Percentiles rank a stretch among this genome's conserved stretches.
Evolutionary conservation across 106 monocot species (phyloP).

Genomic region (Xerophyta viscosa): DNA sequence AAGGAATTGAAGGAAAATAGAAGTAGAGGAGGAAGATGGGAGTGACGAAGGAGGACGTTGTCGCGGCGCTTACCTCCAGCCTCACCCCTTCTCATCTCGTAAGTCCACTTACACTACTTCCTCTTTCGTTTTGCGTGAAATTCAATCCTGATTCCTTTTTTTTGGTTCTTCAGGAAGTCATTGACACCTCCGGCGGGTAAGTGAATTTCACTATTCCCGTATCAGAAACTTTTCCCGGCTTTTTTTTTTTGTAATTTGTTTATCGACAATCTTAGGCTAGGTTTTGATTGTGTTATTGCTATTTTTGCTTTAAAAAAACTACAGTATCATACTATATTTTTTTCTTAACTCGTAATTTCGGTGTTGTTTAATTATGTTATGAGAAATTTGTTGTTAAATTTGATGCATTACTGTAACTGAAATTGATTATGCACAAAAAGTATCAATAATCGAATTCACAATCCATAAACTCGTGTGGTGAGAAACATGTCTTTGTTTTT

Average conservation of each 20-base stretch:
- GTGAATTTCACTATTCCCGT: not conserved
- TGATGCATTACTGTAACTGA: too few relatives aligned
- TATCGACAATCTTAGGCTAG: too few relatives aligned
- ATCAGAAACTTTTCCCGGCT: not conserved
- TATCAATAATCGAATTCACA: too few relatives aligned
- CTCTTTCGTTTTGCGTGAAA: conserved; percentile 7
- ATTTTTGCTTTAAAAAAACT: too few relatives aligned
- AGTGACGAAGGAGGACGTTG: conserved; percentile 73
- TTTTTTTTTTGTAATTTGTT: conserved; percentile 2
- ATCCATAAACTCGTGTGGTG: too few relatives aligned
- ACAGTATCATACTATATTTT: too few relatives aligned
- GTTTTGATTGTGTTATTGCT: too few relatives aligned
- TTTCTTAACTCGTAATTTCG: too few relatives aligned
- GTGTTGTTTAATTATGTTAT: too few relatives aligned
- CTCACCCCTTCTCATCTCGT: conserved; percentile 78
- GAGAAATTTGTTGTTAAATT: too few relatives aligned
- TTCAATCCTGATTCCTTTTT: conserved; percentile 17
- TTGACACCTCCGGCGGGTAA: conserved; percentile 94
- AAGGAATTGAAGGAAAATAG: not conserved
- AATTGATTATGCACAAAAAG: too few relatives aligned
- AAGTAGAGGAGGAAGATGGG: conserved; percentile 29
- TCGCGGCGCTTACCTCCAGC: conserved; percentile 45
- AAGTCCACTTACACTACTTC: conserved; percentile 9
- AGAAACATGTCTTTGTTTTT: too few relatives aligned
- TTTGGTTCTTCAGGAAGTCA: conserved; percentile 42